Percentiles rank a stretch among this genome's conserved stretches.
phyloP scores from a whole-genome alignment of 768 basidiomycete species.

The Rhizopogon vulgaris region DNA sequence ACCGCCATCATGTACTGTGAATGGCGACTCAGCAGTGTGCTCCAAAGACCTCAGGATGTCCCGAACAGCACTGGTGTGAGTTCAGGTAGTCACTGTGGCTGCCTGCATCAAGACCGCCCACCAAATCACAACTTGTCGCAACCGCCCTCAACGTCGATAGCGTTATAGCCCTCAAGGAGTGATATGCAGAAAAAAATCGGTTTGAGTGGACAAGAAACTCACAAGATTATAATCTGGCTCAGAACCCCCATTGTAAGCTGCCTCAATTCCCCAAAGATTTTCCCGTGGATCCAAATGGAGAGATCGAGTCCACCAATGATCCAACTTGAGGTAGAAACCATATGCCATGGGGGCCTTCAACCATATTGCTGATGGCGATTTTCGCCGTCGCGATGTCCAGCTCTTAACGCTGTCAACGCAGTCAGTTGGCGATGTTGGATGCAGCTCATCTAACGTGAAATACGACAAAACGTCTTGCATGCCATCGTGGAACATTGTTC shows the following conservation, averaged over 20 bases:
- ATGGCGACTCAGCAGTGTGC: conserved; percentile 6
- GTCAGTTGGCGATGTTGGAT: background rate
- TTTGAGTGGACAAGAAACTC: conserved; percentile 6
- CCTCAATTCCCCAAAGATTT: background rate
- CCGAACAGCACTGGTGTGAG: conserved; percentile 5
- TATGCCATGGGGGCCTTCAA: too few species aligned
- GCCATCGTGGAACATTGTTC: background rate
- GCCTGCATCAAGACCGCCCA: background rate
- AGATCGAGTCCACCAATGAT: background rate
- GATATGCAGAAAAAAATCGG: background rate
- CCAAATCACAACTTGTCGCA: background rate
- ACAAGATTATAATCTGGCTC: background rate
- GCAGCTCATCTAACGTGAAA: background rate
- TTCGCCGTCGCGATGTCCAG: background rate
- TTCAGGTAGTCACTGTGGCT: background rate
- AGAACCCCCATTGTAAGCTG: background rate
- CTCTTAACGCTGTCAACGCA: background rate
- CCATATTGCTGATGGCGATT: background rate
- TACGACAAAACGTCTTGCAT: background rate
- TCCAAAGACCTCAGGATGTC: background rate
- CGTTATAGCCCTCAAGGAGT: background rate
- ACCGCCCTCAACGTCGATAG: background rate
- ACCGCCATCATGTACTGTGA: conserved; percentile 2
- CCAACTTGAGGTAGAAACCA: background rate
- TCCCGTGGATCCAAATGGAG: background rate